phyloP scores from a whole-genome alignment of 1,284 basidiomycete genomes.

The Sporisorium sorghi region DNA sequence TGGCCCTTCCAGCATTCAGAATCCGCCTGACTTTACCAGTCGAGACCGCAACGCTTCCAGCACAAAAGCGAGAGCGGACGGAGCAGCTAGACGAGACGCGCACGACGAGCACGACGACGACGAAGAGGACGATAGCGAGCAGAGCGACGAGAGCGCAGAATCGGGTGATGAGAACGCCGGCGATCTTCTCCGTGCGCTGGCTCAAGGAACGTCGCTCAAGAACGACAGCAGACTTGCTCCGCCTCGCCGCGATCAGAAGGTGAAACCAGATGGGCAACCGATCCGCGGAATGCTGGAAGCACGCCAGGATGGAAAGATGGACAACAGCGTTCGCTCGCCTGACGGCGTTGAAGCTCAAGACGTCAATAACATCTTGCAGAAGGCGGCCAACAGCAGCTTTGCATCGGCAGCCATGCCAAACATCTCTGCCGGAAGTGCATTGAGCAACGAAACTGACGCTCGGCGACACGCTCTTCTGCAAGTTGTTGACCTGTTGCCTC shows the following conservation, averaged over 20 bases:
- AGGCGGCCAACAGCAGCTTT: constrained; percentile 3
- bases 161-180: constrained; percentile 37
- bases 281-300: background rate
- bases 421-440: constrained; percentile 10
- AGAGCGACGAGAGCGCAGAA: constrained; percentile 37
- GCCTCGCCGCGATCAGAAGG: constrained; percentile 5
- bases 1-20: constrained; percentile 21
- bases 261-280: background rate
- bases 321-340: background rate
- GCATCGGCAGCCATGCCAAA: constrained; percentile 22
- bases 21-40: constrained; percentile 42
- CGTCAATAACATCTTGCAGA: background rate
- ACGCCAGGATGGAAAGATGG: background rate
- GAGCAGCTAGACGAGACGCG: background rate
- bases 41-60: constrained; percentile 20
- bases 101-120: constrained; percentile 9
- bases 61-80: constrained; percentile 1
- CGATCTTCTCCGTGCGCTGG: constrained; percentile 35
- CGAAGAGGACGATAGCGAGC: constrained; percentile 31
- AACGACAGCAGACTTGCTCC: constrained; percentile 4
- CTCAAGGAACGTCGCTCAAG: constrained; percentile 26
- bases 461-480: constrained; percentile 14
- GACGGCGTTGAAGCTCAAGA: background rate
- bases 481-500: constrained; percentile 26
- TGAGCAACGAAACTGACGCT: background rate